phyloP scores from a whole-genome alignment of 1,284 basidiomycete genomes.

The Apiotrichum porosum region DNA sequence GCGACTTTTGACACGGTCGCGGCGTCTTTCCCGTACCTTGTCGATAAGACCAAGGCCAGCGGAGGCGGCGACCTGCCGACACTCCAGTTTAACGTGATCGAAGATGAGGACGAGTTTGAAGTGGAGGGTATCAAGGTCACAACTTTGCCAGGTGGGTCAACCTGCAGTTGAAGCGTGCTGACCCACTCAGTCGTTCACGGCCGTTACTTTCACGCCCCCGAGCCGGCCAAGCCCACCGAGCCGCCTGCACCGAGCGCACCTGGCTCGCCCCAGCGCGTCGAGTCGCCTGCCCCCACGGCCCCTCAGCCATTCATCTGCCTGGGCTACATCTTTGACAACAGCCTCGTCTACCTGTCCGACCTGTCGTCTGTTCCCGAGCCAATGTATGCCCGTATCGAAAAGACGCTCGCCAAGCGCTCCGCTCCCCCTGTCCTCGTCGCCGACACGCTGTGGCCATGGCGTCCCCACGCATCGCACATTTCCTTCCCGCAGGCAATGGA shows the following conservation, averaged over 20 bases:
- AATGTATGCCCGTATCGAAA: constrained; percentile 23
- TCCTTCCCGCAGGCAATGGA: constrained; percentile 40
- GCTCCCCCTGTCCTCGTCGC: constrained; percentile 29
- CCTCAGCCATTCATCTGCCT: constrained; percentile 42
- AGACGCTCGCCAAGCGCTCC: constrained; percentile 1
- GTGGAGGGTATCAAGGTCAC: constrained; percentile 37
- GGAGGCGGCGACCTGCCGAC: constrained; percentile 50
- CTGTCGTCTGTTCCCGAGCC: constrained; percentile 36
- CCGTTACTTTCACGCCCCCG: constrained; percentile 16
- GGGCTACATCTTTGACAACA: constrained; percentile 42
- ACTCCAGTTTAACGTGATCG: constrained; percentile 36
- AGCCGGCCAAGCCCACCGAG: constrained; percentile 1
- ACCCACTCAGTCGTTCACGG: constrained; percentile 23
- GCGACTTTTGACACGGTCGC: constrained; percentile 41
- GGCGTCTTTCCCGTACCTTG: constrained; percentile 46
- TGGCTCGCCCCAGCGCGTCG: constrained; percentile 2
- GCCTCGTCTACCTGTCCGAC: constrained; percentile 42
- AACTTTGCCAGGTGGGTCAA: constrained; percentile 28
- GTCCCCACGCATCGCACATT: constrained; percentile 42
- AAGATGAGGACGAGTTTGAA: constrained; percentile 36
- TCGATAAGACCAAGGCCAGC: constrained; percentile 45
- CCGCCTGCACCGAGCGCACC: constrained; percentile 1
- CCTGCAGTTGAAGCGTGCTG: neutral
- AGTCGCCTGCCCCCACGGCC: neutral
- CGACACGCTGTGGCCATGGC: constrained; percentile 43